phyloP scores from a whole-genome alignment of 1,139 yeast genomes.

The Yamadazyma siamensis region DNA sequence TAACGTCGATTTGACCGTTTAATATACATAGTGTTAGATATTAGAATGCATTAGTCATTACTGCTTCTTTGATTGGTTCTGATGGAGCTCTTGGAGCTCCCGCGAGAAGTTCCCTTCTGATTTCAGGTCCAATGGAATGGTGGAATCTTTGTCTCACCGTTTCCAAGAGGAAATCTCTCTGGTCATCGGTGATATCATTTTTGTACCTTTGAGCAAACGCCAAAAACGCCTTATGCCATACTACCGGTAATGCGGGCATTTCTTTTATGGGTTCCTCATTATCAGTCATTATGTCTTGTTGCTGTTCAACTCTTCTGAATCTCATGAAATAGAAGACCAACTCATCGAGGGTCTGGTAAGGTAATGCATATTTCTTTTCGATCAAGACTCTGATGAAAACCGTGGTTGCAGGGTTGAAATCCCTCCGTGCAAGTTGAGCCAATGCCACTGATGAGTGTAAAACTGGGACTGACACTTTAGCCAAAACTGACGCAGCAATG shows the following conservation, averaged over 20 bases:
- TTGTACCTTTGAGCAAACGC: slow-evolving; percentile 95
- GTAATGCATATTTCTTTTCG: slow-evolving; percentile 94
- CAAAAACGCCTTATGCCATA: slow-evolving; percentile 95
- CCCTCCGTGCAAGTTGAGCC: slow-evolving; percentile 77
- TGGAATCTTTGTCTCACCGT: slow-evolving; percentile 90
- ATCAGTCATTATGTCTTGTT: slow-evolving; percentile 20
- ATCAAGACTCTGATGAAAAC: slow-evolving; percentile 84
- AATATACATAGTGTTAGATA: slow-evolving; percentile 4
- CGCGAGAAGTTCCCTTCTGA: slow-evolving; percentile 86
- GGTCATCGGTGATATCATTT: slow-evolving; percentile 96
- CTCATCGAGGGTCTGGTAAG: slow-evolving; percentile 93
- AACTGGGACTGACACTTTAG: slow-evolving; percentile 89
- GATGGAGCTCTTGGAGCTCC: slow-evolving; percentile 50
- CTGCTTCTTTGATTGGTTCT: slow-evolving; percentile 26
- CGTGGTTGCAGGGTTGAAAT: slow-evolving; percentile 83
- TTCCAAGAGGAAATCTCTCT: slow-evolving; percentile 87
- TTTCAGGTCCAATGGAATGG: slow-evolving; percentile 86
- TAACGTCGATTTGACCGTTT: slow-evolving; percentile 2
- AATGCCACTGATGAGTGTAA: slow-evolving; percentile 95
- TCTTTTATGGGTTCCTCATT: slow-evolving; percentile 28
- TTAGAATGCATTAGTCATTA: slow-evolving; percentile 41
- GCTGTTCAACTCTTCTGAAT: slow-evolving; percentile 58
- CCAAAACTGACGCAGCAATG: slow-evolving; percentile 86
- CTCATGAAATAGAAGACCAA: slow-evolving; percentile 94
- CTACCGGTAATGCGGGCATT: slow-evolving; percentile 80